A percentile compares a stretch with the other conserved stretches of the same genome.
Evolutionary conservation across 1,284 basidiomycete genomes (phyloP).

Genomic region (Malassezia arunalokei): DNA sequence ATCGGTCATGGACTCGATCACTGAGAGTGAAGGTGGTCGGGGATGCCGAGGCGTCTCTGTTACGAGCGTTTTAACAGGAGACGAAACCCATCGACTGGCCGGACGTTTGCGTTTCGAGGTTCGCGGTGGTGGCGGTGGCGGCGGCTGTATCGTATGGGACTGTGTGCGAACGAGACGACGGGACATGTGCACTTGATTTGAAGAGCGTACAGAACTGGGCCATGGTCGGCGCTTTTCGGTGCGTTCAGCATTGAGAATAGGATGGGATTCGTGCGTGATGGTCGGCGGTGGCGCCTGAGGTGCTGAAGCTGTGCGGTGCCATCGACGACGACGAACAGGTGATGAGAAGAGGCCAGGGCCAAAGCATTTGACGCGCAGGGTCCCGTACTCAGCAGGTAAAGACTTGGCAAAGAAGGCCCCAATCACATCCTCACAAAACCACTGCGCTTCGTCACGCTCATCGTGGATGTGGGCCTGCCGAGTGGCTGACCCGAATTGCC

Average conservation of each 20-base stretch:
- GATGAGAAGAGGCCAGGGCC: constrained; percentile 16
- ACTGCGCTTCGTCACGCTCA: constrained; percentile 38
- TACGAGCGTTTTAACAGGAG: constrained; percentile 6
- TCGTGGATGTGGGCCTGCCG: constrained; percentile 12
- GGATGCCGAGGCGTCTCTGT: constrained; percentile 8
- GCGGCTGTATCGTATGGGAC: neutral
- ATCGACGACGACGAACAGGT: neutral
- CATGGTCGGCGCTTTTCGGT: neutral
- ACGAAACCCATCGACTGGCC: neutral
- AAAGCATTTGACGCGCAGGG: constrained; percentile 35
- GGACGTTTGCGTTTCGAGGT: neutral
- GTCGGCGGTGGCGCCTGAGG: neutral
- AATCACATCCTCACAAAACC: constrained; percentile 31
- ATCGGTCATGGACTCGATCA: neutral
- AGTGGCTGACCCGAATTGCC: constrained; percentile 1
- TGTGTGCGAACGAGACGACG: constrained; percentile 8
- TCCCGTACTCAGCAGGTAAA: constrained; percentile 27
- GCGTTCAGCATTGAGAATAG: constrained; percentile 4
- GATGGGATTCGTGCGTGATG: neutral
- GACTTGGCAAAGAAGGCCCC: constrained; percentile 25
- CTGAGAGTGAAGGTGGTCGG: neutral
- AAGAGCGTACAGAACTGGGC: neutral
- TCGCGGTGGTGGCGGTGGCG: neutral
- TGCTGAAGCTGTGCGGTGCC: constrained; percentile 6
- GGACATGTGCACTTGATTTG: constrained; percentile 12